phyloP scores from a whole-genome alignment of 441 rosid species.

The Hura crepitans region DNA sequence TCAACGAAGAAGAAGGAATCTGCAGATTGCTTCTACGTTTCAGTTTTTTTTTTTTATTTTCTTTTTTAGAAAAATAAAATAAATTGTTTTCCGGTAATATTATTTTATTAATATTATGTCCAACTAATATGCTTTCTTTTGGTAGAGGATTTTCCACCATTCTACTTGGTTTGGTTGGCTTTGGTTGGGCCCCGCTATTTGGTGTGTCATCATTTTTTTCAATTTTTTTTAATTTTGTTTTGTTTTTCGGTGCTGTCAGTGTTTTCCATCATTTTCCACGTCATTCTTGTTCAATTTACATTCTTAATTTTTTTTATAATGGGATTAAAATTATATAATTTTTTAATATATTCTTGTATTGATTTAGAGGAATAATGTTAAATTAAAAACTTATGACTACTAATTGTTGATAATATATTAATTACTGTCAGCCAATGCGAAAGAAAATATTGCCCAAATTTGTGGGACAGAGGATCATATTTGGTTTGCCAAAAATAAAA shows the following conservation, averaged over 20 bases:
- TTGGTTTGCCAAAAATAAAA: too few species aligned
- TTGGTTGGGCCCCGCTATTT: slow-evolving; percentile 2
- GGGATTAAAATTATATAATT: too few species aligned
- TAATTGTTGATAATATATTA: too few species aligned
- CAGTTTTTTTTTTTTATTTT: not conserved
- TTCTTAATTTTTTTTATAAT: not conserved
- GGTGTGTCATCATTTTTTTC: not conserved
- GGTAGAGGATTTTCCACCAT: not conserved
- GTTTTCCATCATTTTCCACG: not conserved
- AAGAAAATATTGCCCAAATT: too few species aligned
- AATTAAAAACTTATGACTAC: too few species aligned
- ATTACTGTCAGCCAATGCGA: too few species aligned
- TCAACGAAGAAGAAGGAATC: not conserved
- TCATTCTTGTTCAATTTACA: not conserved
- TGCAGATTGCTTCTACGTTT: not conserved
- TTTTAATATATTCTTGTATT: too few species aligned
- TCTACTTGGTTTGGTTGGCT: not conserved
- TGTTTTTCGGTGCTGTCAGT: not conserved
- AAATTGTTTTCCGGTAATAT: not conserved
- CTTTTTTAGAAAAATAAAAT: not conserved
- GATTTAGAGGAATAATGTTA: too few species aligned
- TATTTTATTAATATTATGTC: slow-evolving; percentile 7
- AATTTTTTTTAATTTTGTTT: not conserved
- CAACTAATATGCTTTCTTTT: slow-evolving; percentile 14
- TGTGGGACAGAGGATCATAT: too few species aligned